A percentile compares a stretch with the other conserved stretches of the same genome.
These are phyloP conservation scores for Colletotrichum agaves DNA, from an alignment of 2,329 filamentous ascomycete genomes.

Conservation along the genomic window DNA sequence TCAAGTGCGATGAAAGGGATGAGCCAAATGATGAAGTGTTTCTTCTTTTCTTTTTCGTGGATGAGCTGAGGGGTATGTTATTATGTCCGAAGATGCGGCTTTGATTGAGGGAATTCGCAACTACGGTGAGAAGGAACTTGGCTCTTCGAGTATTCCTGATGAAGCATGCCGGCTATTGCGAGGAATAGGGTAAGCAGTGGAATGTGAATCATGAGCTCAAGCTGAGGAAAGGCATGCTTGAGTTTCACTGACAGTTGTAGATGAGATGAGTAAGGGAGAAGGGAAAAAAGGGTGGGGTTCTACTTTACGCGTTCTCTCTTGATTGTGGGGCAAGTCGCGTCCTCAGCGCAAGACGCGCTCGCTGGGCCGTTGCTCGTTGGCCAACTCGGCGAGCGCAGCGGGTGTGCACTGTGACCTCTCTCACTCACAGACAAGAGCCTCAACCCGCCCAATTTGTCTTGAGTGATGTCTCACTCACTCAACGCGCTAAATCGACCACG, in stretches of 20 bases:
- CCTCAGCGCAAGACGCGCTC: slow-evolving; percentile 17
- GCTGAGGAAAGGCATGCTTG: neutral
- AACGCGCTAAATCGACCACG: neutral
- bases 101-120: neutral
- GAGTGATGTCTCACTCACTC: neutral
- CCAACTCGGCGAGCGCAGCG: neutral
- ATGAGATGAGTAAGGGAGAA: neutral
- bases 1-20: neutral
- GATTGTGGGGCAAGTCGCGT: slow-evolving; percentile 20
- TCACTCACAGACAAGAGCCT: neutral
- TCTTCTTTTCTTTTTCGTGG: neutral
- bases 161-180: neutral
- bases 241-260: neutral
- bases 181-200: neutral
- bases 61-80: neutral
- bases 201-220: neutral
- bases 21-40: neutral
- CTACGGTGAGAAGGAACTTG: neutral
- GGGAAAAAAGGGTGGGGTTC: neutral
- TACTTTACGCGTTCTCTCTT: slow-evolving; percentile 20
- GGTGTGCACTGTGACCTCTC: neutral
- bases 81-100: neutral
- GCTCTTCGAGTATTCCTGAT: neutral
- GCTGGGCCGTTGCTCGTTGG: neutral
- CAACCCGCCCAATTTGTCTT: neutral